A percentile compares a stretch with the other conserved stretches of the same genome.
Evolutionary conservation across 176 grass and related monocot species (phyloP).

Genomic region (Coix lacrymajobi): DNA sequence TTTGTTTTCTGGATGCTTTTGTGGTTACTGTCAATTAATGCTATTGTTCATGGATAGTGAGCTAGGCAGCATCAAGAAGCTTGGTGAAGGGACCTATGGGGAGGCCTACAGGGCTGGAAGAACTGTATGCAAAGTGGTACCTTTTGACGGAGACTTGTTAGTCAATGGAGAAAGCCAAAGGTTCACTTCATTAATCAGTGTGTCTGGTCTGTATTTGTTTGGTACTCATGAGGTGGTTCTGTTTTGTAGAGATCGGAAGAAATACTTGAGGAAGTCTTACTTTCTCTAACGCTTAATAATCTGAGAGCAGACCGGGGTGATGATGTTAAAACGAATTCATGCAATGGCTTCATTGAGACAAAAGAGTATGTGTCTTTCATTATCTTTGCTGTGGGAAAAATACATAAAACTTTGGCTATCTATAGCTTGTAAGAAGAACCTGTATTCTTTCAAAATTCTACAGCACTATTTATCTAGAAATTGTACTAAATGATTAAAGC

Average conservation of each 20-base stretch:
- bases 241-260: conserved; percentile 74
- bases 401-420: conserved; percentile 5
- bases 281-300: conserved; percentile 87
- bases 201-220: not conserved
- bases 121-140: conserved; percentile 88
- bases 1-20: conserved; percentile 14
- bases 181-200: conserved; percentile 37
- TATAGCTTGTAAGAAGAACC: not conserved
- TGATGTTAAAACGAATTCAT: conserved; percentile 44
- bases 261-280: conserved; percentile 90
- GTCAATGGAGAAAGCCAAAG: conserved; percentile 97
- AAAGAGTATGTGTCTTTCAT: conserved; percentile 57
- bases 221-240: conserved; percentile 30
- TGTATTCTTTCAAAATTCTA: not conserved
- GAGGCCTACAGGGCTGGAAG: conserved; percentile 82
- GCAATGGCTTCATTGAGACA: conserved; percentile 88
- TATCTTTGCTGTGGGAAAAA: not conserved
- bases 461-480: not conserved
- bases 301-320: conserved; percentile 38
- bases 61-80: conserved; percentile 52
- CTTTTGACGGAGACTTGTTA: conserved; percentile 70
- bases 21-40: conserved; percentile 17
- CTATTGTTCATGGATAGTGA: conserved; percentile 40
- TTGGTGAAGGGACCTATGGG: conserved; percentile 94
- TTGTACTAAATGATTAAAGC: conserved; percentile 3